Percentiles rank a stretch among this genome's conserved stretches.
Conservation (phyloP, 495 filamentous ascomycete genomes). For the Xylaria castorea region DNA sequence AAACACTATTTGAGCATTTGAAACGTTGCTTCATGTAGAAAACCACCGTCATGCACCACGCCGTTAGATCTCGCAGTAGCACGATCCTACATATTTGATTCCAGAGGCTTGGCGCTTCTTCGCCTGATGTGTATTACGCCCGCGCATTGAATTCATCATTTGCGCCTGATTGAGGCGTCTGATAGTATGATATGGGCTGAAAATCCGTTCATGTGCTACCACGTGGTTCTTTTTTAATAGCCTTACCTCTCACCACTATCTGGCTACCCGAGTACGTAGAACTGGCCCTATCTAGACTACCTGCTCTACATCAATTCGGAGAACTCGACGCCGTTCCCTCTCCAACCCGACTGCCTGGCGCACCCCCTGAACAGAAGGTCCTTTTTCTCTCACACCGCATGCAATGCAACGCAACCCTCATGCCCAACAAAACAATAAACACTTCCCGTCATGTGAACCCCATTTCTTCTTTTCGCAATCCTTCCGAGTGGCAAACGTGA, state of each 20-base stretch:
- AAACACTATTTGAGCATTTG: too few relatives aligned
- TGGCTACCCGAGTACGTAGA: not conserved
- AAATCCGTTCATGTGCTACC: conserved; percentile 12
- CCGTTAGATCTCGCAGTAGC: not conserved
- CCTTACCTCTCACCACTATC: not conserved
- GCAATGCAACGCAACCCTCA: not conserved
- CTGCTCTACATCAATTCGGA: not conserved
- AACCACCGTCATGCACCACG: conserved; percentile 1
- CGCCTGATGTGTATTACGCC: conserved; percentile 5
- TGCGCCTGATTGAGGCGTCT: conserved; percentile 7
- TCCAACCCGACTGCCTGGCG: conserved; percentile 19
- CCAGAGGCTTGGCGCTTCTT: conserved; percentile 10
- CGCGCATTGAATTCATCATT: not conserved
- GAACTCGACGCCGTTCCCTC: not conserved
- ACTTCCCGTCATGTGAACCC: not conserved
- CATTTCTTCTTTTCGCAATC: conserved; percentile 1
- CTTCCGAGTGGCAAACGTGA: conserved; percentile 18
- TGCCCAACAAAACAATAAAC: conserved; percentile 2
- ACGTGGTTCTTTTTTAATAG: conserved; percentile 24
- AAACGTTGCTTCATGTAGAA: not conserved
- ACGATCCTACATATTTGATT: conserved; percentile 4
- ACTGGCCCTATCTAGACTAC: not conserved
- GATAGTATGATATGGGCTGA: conserved; percentile 20
- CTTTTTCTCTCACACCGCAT: conserved; percentile 19
- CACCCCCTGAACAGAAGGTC: conserved; percentile 1